Evolutionary conservation across 108 stramenopile species (phyloP), one percentile per base, ranked within the genome.

Genomic region (Conticribra guillardii): DNA sequence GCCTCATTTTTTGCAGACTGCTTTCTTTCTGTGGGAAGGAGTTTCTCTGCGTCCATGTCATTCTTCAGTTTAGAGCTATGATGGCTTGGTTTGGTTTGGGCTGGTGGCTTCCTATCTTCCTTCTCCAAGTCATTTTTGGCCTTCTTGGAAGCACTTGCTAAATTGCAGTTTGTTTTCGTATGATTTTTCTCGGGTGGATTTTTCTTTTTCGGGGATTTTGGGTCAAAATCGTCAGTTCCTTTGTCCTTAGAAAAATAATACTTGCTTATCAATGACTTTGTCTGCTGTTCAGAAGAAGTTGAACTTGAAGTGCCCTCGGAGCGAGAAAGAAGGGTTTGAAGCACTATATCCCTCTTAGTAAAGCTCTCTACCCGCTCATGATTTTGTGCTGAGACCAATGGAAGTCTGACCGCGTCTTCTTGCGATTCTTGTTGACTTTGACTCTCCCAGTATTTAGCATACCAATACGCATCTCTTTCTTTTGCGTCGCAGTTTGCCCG

Each of bases 221-320:
- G 7, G 30, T 18, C 2, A 27, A 15, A 49, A 27, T 28, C 21
- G 5, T 27, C 28, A 49, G 48, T 49, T 63, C 48, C 26, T 63
- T 30, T 28, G 45, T 50, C 47, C 48, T 63, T 5, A 48, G 46
- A 30, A 63, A 63, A 63, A 50, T 63, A 30, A 45, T 47, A 63
- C 48, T 63, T 63, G 62, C 62, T 63, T n/a, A 63, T 47, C 62
- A 45, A 63, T 11, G 37, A 41, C 8, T 41, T 41, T 30, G 62
- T 49, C 46, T 49, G 46, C 62, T 63, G 46, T 29, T 24, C 62
- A 0, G 62, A 63, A 1, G 46, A 49, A n/a, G 48, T 63, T 62
- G 5, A 48, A 0, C n/a, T 30, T 31, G 48, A 1, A 4, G 24
- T 63, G 9, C 48, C 62, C 26, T 63, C 62, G 5, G 62, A 49